Evolutionary conservation across 176 grass and related monocot species (phyloP).

Genomic region (Lolium perenne): DNA sequence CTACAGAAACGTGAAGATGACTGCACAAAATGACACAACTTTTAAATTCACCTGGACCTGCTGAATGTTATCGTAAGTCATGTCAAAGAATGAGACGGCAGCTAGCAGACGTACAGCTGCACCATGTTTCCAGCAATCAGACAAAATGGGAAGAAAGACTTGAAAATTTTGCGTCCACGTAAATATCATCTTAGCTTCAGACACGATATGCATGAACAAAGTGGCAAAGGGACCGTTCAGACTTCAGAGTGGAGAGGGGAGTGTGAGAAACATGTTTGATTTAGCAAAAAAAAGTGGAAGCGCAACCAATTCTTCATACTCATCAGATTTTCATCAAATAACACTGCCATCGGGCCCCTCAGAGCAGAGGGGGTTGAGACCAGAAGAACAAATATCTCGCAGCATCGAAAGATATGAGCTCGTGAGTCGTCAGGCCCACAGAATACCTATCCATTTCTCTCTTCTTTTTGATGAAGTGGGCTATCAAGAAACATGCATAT

Average conservation of each 20-base stretch:
- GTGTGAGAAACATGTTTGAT: background rate
- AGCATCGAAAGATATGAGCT: background rate
- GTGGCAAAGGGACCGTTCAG: background rate
- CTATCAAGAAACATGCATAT: constrained; percentile 17
- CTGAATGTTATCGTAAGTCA: background rate
- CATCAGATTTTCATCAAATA: background rate
- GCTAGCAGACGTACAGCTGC: background rate
- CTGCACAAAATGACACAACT: background rate
- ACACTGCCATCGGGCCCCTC: background rate
- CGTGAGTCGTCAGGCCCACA: constrained; percentile 3
- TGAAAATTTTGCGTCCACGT: constrained; percentile 3
- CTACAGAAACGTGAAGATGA: background rate
- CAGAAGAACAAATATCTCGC: constrained; percentile 24
- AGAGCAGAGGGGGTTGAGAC: background rate
- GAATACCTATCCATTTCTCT: background rate
- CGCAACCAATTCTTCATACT: background rate
- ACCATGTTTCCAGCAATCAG: background rate
- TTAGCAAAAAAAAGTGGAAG: background rate
- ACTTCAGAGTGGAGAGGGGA: background rate
- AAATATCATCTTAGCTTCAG: constrained; percentile 36
- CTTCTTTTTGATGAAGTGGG: constrained; percentile 3
- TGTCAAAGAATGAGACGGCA: background rate
- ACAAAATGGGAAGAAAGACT: background rate
- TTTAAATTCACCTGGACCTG: background rate
- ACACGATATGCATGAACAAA: constrained; percentile 5